phyloP scores from a whole-genome alignment of 2,329 filamentous ascomycete species.

The Neonectria coccinea region DNA sequence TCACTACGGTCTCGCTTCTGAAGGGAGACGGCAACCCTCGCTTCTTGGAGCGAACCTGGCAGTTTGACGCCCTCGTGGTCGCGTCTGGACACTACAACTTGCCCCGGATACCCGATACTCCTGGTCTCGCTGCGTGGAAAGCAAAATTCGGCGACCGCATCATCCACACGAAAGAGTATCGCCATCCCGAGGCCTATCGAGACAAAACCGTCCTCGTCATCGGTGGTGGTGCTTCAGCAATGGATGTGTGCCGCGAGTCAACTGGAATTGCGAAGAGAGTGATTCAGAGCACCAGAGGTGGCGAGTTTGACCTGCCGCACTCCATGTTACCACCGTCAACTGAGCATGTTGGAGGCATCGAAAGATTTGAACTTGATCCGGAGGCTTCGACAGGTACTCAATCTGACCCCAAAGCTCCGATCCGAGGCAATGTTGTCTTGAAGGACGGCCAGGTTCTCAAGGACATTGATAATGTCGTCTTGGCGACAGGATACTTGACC shows the following conservation, averaged over 20 bases:
- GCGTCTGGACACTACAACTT: slow-evolving; percentile 76
- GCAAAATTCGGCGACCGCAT: slow-evolving; percentile 62
- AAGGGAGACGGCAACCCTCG: slow-evolving; percentile 35
- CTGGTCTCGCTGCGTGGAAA: slow-evolving; percentile 70
- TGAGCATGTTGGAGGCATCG: slow-evolving; percentile 64
- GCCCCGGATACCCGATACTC: slow-evolving; percentile 70
- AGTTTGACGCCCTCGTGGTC: slow-evolving; percentile 74
- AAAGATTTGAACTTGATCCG: slow-evolving; percentile 55
- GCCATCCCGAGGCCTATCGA: slow-evolving; percentile 68
- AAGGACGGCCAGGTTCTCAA: slow-evolving; percentile 64
- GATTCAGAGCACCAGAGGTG: slow-evolving; percentile 66
- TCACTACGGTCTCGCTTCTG: slow-evolving; percentile 61
- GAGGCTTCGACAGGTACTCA: not conserved
- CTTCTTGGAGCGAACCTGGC: slow-evolving; percentile 48
- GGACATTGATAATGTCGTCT: slow-evolving; percentile 70
- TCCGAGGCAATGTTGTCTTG: slow-evolving; percentile 64
- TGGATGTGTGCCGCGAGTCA: slow-evolving; percentile 58
- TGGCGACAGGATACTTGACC: slow-evolving; percentile 77
- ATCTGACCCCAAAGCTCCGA: slow-evolving; percentile 46
- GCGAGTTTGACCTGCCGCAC: slow-evolving; percentile 68
- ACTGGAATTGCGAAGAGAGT: slow-evolving; percentile 51
- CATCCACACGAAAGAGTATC: slow-evolving; percentile 79
- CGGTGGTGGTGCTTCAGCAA: slow-evolving; percentile 62
- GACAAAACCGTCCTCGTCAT: slow-evolving; percentile 64
- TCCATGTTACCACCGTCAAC: slow-evolving; percentile 65